Evolutionary conservation across 352 stramenopile species (phyloP), one percentile per base, ranked within the genome.

Genomic region (Phytopythium helicoides): DNA sequence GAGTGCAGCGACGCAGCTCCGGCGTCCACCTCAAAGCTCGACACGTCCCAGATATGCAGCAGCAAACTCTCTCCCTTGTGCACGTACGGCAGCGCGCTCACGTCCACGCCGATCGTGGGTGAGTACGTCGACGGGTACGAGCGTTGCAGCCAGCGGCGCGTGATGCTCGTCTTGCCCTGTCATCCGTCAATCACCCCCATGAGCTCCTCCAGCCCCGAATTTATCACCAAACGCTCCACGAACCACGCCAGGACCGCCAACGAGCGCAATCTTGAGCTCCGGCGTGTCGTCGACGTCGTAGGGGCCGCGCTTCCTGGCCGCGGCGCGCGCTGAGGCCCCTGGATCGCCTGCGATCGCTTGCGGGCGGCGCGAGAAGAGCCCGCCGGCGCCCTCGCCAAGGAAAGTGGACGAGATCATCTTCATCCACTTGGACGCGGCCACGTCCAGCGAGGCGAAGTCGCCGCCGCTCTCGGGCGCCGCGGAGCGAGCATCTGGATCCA

Each of bases 341-440:
- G 26, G 2, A 9, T 33, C 36, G 26, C 22, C 45, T 18, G 33
- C 45, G 12, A 35, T 54, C 11, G 56, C 16, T 12, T 56, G 56
- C 23, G 66, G 37, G 25, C 64, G 67, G 45, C 70, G 73, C 18
- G 68, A 50, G 52, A 87, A 78, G 37, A 86, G 47, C 8, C 72
- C 70, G 34, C 57, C 51, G 3, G 53, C 15, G 33, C 38, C 51
- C 25, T 89, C 76, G 25, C 81, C 81, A 2, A 89, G 65, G 34
- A 92, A 89, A 42, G 81, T 92, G 22, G 76, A 87, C 48, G 81
- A 92, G 39, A 92, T 73, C 73, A 92, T 86, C 54, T 87, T 87
- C 79, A 92, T 89, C 81, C 81, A 92, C 63, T 77, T 82, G 35
- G 57, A 67, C 31, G 74, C n/a, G n/a, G n/a, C n/a, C n/a, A n/a